Base-by-base conservation (phyloP, 805 yeast species). In the Zygosaccharomyces bisporus region DNA sequence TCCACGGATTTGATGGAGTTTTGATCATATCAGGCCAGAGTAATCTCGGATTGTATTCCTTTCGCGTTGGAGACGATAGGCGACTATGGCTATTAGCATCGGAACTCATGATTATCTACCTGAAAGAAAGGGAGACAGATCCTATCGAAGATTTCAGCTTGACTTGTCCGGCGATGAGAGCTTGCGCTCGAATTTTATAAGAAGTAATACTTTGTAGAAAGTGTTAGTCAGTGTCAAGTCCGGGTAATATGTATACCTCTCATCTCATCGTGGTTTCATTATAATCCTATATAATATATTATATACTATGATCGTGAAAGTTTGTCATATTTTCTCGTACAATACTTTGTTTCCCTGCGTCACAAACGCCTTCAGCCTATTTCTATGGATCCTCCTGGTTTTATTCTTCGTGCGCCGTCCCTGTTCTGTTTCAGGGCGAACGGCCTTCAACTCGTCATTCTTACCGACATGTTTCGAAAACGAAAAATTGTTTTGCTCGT, bases 11-110 rank as follows among this genome's bases (percentile, higher is more conserved):
- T 13, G 41, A 45, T 13, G 68, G 68, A 10, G 56, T 52, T 32
- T 49, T 56, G 13, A 65, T 61, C 24, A 62, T 54, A 48, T 64
- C 66, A 2, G 69, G 69, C 69, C 69, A 65, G 18, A 62, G 47
- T 4, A 56, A 31, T 38, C 67, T 50, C 9, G 63, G 33, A 41
- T 64, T 65, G 44, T 60, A 59, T 33, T 43, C 47, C n/a, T 39
- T 39, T 8, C 14, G 13, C 13, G 42, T 12, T 3, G 35, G 18
- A 13, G 42, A n/a, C 14, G 42, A 8, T 16, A 13, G 21, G 9
- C 16, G 24, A 9, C 14, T 32, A 16, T 24, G 32, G 25, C 20
- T 17, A 24, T 12, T 24, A 10, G 32, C n/a, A 10, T 37, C 40
- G 4, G 39, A 35, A 23, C 24, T 14, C 40, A 37, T 37, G 9